Conservation (phyloP, 2,329 filamentous ascomycete genomes). For the Chaetomium sp. region DNA sequence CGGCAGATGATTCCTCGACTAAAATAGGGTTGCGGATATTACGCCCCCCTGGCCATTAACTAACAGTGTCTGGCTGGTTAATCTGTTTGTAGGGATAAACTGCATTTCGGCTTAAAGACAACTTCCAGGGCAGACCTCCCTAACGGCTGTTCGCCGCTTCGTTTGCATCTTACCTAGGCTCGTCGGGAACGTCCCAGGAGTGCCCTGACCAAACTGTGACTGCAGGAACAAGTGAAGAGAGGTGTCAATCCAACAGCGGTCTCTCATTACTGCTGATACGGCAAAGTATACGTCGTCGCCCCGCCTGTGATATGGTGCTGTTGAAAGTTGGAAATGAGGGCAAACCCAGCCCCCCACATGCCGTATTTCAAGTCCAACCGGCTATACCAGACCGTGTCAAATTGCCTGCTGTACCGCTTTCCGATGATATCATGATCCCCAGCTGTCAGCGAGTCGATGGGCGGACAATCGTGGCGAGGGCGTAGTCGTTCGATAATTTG, state of each 20-base stretch:
- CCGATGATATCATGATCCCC: not conserved
- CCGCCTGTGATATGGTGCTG: no score
- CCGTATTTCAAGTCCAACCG: not conserved
- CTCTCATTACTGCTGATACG: not conserved
- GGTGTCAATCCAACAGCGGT: no score
- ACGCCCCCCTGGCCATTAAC: constrained; percentile 5
- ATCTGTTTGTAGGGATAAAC: constrained; percentile 30
- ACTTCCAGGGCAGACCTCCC: not conserved
- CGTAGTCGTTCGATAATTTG: not conserved
- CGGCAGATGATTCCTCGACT: constrained; percentile 30
- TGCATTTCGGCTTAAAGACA: constrained; percentile 18
- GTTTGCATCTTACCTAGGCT: not conserved
- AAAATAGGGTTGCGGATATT: constrained; percentile 28
- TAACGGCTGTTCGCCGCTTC: not conserved
- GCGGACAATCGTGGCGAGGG: not conserved
- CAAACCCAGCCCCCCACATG: not conserved
- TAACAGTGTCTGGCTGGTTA: constrained; percentile 22
- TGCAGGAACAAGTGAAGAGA: no score
- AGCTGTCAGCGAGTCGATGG: not conserved
- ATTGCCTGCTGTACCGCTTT: not conserved
- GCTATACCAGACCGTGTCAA: not conserved
- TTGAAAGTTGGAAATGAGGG: no score
- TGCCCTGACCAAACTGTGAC: no score
- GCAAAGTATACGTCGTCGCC: not conserved
- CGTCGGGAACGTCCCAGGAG: not conserved